Evolutionary conservation across 179 eudicot genomes (phyloP).

Genomic region (Gypsophila paniculata): DNA sequence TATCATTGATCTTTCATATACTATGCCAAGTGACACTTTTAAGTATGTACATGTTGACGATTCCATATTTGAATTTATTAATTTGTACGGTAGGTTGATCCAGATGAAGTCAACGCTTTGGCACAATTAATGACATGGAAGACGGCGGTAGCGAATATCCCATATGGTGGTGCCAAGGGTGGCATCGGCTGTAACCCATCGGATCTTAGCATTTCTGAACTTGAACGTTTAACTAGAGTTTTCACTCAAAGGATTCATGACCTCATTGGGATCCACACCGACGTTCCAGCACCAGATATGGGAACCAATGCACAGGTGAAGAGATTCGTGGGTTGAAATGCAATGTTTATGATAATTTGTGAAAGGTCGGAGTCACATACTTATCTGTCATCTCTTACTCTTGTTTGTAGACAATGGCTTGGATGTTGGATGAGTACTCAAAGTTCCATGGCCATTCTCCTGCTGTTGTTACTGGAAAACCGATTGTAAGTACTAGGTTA

Average conservation of each 20-base stretch:
- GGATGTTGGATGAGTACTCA: slow-evolving; percentile 17
- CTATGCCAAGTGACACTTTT: neutral
- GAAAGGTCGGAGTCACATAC: neutral
- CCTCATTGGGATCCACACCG: slow-evolving; percentile 85
- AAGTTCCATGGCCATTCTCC: slow-evolving; percentile 18
- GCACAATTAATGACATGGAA: slow-evolving; percentile 99
- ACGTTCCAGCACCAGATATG: slow-evolving; percentile 99
- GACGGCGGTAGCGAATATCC: slow-evolving; percentile 94
- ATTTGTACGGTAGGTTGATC: slow-evolving; percentile 63
- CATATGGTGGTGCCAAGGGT: slow-evolving; percentile 98
- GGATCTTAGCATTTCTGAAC: slow-evolving; percentile 72
- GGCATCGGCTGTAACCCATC: slow-evolving; percentile 92
- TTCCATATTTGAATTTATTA: neutral
- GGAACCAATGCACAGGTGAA: slow-evolving; percentile 92
- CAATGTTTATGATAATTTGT: neutral
- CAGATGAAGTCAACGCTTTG: slow-evolving; percentile 97
- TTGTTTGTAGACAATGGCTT: slow-evolving; percentile 15
- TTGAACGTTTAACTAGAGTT: slow-evolving; percentile 85
- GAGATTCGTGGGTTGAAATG: neutral
- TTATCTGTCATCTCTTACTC: neutral
- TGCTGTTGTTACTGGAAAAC: slow-evolving; percentile 16
- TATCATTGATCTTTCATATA: neutral
- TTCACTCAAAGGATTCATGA: slow-evolving; percentile 96
- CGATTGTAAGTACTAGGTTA: slow-evolving; percentile 7
- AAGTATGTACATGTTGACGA: neutral